Percentiles rank a stretch among this genome's conserved stretches.
phyloP scores from a whole-genome alignment of 2,329 filamentous ascomycete genomes.

The Gyromitra esculenta region DNA sequence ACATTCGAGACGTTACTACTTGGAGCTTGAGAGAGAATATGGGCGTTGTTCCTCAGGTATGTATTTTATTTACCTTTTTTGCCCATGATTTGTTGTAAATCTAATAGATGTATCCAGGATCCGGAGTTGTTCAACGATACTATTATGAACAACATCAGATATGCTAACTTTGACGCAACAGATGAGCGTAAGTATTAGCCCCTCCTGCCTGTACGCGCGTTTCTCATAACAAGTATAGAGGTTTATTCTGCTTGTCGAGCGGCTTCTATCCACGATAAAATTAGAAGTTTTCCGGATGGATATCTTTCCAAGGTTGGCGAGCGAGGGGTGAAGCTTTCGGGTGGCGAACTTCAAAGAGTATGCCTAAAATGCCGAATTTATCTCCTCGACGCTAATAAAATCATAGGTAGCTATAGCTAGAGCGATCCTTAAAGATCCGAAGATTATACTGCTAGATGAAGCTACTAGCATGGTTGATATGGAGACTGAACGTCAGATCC shows the following conservation, averaged over 20 bases:
- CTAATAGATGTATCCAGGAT: slow-evolving; percentile 63
- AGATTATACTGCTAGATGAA: slow-evolving; percentile 65
- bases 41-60: slow-evolving; percentile 68
- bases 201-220: slow-evolving; percentile 1
- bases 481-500: slow-evolving; percentile 63
- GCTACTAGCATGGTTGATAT: slow-evolving; percentile 66
- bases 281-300: slow-evolving; percentile 67
- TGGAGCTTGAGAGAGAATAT: slow-evolving; percentile 69
- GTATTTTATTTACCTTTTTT: background rate
- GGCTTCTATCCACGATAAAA: slow-evolving; percentile 73
- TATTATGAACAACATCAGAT: slow-evolving; percentile 72
- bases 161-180: slow-evolving; percentile 70
- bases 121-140: slow-evolving; percentile 72
- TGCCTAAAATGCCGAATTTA: background rate
- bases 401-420: slow-evolving; percentile 58
- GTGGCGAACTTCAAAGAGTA: slow-evolving; percentile 65
- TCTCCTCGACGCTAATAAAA: slow-evolving; percentile 21
- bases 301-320: slow-evolving; percentile 65
- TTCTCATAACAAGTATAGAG: slow-evolving; percentile 60
- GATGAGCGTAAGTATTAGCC: slow-evolving; percentile 61
- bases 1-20: slow-evolving; percentile 69
- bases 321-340: slow-evolving; percentile 64
- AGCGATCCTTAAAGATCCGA: slow-evolving; percentile 62
- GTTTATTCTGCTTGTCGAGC: slow-evolving; percentile 70
- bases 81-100: background rate